Conservation (phyloP, 305 asterid species). For the Fraxinus latifolia region DNA sequence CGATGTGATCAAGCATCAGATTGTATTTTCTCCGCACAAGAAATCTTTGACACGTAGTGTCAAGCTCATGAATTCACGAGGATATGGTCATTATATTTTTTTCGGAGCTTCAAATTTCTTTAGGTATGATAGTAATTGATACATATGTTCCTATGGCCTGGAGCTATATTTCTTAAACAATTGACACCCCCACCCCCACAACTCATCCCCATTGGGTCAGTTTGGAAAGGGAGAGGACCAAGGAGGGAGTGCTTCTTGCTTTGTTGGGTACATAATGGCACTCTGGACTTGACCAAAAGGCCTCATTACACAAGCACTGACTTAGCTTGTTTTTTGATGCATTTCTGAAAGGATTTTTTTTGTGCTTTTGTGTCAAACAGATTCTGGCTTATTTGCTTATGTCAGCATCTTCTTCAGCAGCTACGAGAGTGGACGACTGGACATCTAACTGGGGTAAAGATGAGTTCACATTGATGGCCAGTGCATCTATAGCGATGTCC, state of each 20-base stretch:
- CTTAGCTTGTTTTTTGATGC: not conserved
- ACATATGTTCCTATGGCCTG: not conserved
- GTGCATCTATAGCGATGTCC: conserved; percentile 58
- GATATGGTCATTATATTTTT: not conserved
- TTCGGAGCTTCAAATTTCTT: not conserved
- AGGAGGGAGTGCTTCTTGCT: not conserved
- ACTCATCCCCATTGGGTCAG: not conserved
- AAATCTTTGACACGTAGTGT: not conserved
- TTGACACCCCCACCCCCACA: too few species aligned
- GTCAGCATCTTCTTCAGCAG: conserved; percentile 74
- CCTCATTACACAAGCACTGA: not conserved
- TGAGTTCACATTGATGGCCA: conserved; percentile 63
- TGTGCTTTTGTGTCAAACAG: conserved; percentile 28
- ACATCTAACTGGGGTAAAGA: conserved; percentile 67
- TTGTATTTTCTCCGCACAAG: not conserved
- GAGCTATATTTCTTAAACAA: too few species aligned
- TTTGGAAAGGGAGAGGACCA: not conserved
- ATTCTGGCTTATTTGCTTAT: conserved; percentile 60
- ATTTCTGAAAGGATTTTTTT: not conserved
- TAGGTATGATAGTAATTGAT: not conserved
- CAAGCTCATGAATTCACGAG: not conserved
- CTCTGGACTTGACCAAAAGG: not conserved
- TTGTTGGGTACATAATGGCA: not conserved
- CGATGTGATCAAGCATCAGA: not conserved
- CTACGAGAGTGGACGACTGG: conserved; percentile 72